Evolutionary conservation across 2,329 filamentous ascomycete genomes (phyloP), one percentile per base, ranked within the genome.

Genomic region (Harringtonia lauricola): DNA sequence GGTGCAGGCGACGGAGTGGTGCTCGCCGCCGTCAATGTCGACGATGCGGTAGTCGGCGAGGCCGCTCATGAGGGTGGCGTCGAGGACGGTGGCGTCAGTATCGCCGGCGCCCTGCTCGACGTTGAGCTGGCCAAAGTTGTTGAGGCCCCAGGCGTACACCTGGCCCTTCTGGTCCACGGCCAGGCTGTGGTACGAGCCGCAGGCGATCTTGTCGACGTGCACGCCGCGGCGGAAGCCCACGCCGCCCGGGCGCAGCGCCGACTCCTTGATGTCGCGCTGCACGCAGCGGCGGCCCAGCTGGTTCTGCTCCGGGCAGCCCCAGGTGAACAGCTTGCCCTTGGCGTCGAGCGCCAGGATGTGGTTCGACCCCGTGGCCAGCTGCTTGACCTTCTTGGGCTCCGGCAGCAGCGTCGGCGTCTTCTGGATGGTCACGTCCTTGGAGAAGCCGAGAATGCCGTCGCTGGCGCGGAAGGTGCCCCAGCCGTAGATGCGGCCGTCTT

Each of bases 41-140:
- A 64, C 70, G 41, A 95, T 72, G n/a, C 75, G 66, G 57, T 76
- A 73, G 36, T 73, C 71, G 24, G 70, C 67, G 9, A 95, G 72
- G 8, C 71, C 72, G 9, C 75, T 64, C 22, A 95, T 75, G 41
- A 82, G 65, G 35, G 74, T 76, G 3, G 87, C 84, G 52, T 76
- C 74, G n/a, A 83, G 71, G 41, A 94, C 74, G 48, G 82, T 77
- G 29, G 81, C 81, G 51, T 83, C 79, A 42, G 83, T 77, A 46
- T 81, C 75, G 28, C 80, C 81, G 14, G 75, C 79, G 43, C 72
- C 69, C 36, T 76, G 71, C 15, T 69, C 67, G 46, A 59, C 53
- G 47, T 83, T 86, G 15, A 84, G 85, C 65, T 94, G 82, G 49
- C 82, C 84, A 61, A 85, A 94, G 63, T 84, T 88, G 71, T 94